Evolutionary conservation across 768 basidiomycete genomes (phyloP).

Genomic region (Vararia minispora): DNA sequence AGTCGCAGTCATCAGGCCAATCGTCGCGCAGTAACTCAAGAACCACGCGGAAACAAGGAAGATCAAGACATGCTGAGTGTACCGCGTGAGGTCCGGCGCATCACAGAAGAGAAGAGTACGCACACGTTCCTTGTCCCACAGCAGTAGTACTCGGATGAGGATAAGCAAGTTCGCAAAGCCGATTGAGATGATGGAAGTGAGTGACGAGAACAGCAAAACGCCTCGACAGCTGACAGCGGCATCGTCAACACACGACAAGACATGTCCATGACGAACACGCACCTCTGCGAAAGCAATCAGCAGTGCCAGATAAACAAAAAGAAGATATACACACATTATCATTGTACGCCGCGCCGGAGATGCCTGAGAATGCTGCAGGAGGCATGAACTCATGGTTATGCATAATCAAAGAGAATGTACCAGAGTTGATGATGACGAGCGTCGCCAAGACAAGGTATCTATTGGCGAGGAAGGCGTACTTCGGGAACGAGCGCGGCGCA

Average conservation of each 20-base stretch:
- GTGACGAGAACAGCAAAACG: slow-evolving; percentile 17
- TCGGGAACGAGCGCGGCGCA: slow-evolving; percentile 25
- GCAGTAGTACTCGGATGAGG: slow-evolving; percentile 22
- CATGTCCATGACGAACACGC: slow-evolving; percentile 11
- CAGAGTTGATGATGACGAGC: no score
- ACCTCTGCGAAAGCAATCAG: slow-evolving; percentile 14
- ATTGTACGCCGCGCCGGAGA: not conserved
- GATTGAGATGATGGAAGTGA: slow-evolving; percentile 20
- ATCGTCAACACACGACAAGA: not conserved
- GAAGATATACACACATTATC: not conserved
- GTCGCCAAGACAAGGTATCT: slow-evolving; percentile 27
- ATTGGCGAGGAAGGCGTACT: slow-evolving; percentile 28
- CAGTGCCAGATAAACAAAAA: not conserved
- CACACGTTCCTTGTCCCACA: slow-evolving; percentile 26
- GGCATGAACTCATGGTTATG: no score
- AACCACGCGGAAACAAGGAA: slow-evolving; percentile 18
- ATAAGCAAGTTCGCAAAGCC: slow-evolving; percentile 23
- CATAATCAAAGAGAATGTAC: no score
- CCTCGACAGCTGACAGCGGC: slow-evolving; percentile 22
- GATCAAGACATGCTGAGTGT: slow-evolving; percentile 13
- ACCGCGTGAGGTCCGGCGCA: not conserved
- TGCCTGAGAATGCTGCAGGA: no score
- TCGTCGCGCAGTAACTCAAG: slow-evolving; percentile 17
- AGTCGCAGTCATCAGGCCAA: slow-evolving; percentile 14
- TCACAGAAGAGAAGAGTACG: not conserved